Conservation (phyloP, 768 basidiomycete species). For the Suillus tomentosus region DNA sequence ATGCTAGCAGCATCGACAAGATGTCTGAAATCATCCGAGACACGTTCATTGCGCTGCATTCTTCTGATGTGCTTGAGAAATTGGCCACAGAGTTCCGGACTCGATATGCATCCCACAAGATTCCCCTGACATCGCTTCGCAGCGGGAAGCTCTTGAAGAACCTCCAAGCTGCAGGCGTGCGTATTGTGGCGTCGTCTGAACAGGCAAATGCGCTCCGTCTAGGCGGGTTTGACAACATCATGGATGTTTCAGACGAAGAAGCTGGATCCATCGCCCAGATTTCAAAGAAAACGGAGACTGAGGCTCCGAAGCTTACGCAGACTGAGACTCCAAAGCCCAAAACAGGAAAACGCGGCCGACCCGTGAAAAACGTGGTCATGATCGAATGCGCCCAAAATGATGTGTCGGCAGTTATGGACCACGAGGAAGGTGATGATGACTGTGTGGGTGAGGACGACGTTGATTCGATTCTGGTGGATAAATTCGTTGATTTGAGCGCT, state of each 20-base stretch:
- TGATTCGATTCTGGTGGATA: slow-evolving; percentile 39
- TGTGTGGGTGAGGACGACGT: slow-evolving; percentile 19
- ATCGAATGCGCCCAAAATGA: slow-evolving; percentile 17
- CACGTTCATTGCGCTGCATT: slow-evolving; percentile 91
- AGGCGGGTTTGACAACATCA: slow-evolving; percentile 34
- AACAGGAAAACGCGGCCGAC: slow-evolving; percentile 31
- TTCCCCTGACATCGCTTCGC: slow-evolving; percentile 57
- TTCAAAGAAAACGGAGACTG: slow-evolving; percentile 14
- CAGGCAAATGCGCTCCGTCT: slow-evolving; percentile 35
- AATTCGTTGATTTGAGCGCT: slow-evolving; percentile 75
- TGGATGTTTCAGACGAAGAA: slow-evolving; percentile 41
- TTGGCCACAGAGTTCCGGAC: slow-evolving; percentile 77
- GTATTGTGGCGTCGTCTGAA: slow-evolving; percentile 43
- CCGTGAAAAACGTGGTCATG: background rate
- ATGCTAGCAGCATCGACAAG: slow-evolving; percentile 80
- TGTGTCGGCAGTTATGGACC: slow-evolving; percentile 24
- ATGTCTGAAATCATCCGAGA: slow-evolving; percentile 92
- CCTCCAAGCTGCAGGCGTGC: slow-evolving; percentile 47
- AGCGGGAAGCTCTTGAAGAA: slow-evolving; percentile 38
- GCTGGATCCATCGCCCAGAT: slow-evolving; percentile 31
- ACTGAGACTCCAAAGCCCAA: slow-evolving; percentile 21
- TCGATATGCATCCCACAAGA: slow-evolving; percentile 73
- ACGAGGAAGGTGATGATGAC: slow-evolving; percentile 25
- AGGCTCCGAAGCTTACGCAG: slow-evolving; percentile 17
- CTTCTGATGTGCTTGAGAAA: slow-evolving; percentile 76